Percentiles rank a stretch among this genome's conserved stretches.
phyloP scores from a whole-genome alignment of 1,139 yeast genomes.

The Zygoascus hellenicus region DNA sequence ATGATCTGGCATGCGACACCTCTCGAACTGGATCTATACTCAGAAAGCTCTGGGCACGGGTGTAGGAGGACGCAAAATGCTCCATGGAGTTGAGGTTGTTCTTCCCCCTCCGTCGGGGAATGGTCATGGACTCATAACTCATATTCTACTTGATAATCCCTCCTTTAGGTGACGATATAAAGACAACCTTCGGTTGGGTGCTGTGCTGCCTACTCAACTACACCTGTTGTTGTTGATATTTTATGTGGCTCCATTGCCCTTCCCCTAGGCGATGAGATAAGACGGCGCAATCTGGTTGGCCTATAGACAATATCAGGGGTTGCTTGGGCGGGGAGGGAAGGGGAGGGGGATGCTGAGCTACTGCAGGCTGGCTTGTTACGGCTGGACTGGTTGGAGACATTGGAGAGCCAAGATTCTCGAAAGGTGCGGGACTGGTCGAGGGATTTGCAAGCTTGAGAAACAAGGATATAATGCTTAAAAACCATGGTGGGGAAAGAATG shows the following conservation, averaged over 20 bases:
- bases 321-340: neutral
- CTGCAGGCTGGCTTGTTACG: too few species aligned
- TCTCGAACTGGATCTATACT: conserved; percentile 45
- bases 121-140: conserved; percentile 10
- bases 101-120: conserved; percentile 6
- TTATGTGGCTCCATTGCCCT: neutral
- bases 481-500: too few species aligned
- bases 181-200: neutral
- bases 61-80: conserved; percentile 72
- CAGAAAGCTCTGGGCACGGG: conserved; percentile 68
- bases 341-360: too few species aligned
- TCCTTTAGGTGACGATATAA: neutral
- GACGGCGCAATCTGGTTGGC: neutral
- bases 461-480: too few species aligned
- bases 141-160: neutral
- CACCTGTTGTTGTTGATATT: too few species aligned
- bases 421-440: too few species aligned
- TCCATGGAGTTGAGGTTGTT: conserved; percentile 51
- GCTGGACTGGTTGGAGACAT: too few species aligned
- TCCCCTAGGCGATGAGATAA: conserved; percentile 1
- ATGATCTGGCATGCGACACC: conserved; percentile 42
- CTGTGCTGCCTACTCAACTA: neutral
- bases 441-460: too few species aligned
- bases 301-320: neutral
- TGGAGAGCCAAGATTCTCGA: too few species aligned